Base-by-base conservation (phyloP, 768 basidiomycete species). In the Boletellus emodensis region DNA sequence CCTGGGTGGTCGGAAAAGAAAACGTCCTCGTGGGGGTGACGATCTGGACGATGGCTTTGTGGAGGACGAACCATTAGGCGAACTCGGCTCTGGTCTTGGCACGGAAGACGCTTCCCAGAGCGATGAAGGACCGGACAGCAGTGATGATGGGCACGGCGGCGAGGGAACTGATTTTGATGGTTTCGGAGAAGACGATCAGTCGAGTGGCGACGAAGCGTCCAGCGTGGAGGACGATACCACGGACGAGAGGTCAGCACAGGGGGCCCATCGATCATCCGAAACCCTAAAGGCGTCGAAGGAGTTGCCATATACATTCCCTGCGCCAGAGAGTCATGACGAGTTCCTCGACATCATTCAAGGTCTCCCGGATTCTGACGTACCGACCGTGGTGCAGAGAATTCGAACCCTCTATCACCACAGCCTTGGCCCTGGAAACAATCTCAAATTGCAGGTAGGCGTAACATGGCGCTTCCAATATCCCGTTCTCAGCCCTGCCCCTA, bases 281-380 rank as follows among this genome's bases (percentile, higher is more conserved):
- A 30, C 52, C 28, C 53, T 63, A 2, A 61, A 58, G 37, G 61
- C 62, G n/a, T 8, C 36, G 10, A 77, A 80, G 46, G 90, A 92
- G 50, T 76, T 98, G 3, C 96, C 96, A 0, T 99, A 82, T 66
- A 97, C 91, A 1, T 98, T 97, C 67, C 78, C 88, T 38, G 95
- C 93, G 61, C 96, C 96, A 0, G 67, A 78, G 14, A 83, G 74
- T 11, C 94, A 98, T 59, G 89, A 90, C 40, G 92, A 95, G 51
- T 88, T 98, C 57, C 76, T 95, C n/a, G 81, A 86, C 20, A 85
- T 95, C 14, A 64, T 97, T 2, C 80, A 86, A 17, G 77, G 75
- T 36, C 66, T 94, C 15, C 75, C 81, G 14, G 87, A 91, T 38
- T 71, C 80, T 24, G 86, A 95, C 52, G 65, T 95, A 2, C 80